Conservation (phyloP, 306 rosid genomes). For the Crotalaria pallida region DNA sequence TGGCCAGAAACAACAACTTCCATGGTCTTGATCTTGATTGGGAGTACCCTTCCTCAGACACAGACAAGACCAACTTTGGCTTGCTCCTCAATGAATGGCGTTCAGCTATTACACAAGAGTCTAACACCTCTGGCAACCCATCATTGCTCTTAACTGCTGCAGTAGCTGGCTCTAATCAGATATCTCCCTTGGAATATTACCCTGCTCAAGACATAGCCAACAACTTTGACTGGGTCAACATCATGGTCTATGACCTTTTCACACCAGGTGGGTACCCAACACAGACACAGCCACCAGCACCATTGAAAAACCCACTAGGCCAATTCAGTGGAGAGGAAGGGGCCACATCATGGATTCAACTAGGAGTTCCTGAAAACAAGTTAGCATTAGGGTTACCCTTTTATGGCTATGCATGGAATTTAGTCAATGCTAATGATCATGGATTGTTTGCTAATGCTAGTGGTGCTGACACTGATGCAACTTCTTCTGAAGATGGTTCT, state of each 20-base stretch:
- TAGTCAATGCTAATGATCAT: neutral
- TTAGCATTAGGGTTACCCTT: conserved; percentile 40
- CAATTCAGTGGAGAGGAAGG: conserved; percentile 31
- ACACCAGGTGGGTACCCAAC: conserved; percentile 1
- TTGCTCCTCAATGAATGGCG: conserved; percentile 41
- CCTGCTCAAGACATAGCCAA: neutral
- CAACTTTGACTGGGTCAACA: conserved; percentile 35
- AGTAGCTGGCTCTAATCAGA: conserved; percentile 22
- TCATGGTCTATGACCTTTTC: conserved; percentile 38
- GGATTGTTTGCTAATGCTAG: conserved; percentile 29
- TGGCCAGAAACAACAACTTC: conserved; percentile 37
- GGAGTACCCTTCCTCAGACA: conserved; percentile 25
- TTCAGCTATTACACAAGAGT: conserved; percentile 19
- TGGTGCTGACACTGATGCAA: neutral
- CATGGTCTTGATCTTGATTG: conserved; percentile 45
- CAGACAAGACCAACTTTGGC: conserved; percentile 29
- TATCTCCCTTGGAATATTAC: conserved; percentile 14
- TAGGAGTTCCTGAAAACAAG: conserved; percentile 16
- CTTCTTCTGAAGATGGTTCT: neutral
- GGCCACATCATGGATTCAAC: conserved; percentile 15
- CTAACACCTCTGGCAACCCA: conserved; percentile 2
- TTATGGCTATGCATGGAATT: conserved; percentile 39
- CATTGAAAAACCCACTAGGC: neutral
- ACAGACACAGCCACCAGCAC: conserved; percentile 16
- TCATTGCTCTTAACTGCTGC: conserved; percentile 22